Evolutionary conservation across 1,139 yeast genomes (phyloP), one percentile per base, ranked within the genome.

Genomic region (Diutina sp.): DNA sequence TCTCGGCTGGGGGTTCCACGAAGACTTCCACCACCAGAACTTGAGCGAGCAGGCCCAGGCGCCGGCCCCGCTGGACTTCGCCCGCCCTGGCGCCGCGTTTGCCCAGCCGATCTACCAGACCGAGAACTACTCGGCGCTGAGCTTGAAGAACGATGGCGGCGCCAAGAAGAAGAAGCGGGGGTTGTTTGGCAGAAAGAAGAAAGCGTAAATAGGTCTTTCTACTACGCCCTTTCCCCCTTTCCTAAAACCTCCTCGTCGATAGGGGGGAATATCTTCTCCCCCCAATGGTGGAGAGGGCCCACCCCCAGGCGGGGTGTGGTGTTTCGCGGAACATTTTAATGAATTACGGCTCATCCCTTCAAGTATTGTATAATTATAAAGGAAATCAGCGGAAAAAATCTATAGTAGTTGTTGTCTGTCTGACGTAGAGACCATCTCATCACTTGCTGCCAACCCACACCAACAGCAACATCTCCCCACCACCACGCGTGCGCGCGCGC

Each of bases 1-100:
- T 46, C 77, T 86, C 57, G 97, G 97, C 30, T 90, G 95, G 86
- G 83, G 86, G 56, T 76, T 76, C 67, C 81, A 76, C 61, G 79
- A 76, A 56, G 80, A 77, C 62, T 77, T 76, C 62, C 70, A 78
- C 2, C 69, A 69, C 63, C 68, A 72, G 60, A 72, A 68, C 61
- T 65, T 73, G 50, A 74, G 58, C 57, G 62, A 64, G 57, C 60
- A 62, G 56, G 62, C 46, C 25, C 53, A 16, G 8, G 41, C 53
- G 21, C 35, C 28, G 18, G 28, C 44, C 45, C 41, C 11, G 12
- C 60, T 55, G 47, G 60, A 59, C 52, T 56, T 56, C 62, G 57
- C 62, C 32, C 64, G 76, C 55, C 78, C 78, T 1, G 69, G 69
- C n/a, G 70, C 70, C 54, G 63, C 64, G 54, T 68, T 68, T 56